phyloP scores from a whole-genome alignment of 306 rosid genomes.

The Prunus fruticosa region DNA sequence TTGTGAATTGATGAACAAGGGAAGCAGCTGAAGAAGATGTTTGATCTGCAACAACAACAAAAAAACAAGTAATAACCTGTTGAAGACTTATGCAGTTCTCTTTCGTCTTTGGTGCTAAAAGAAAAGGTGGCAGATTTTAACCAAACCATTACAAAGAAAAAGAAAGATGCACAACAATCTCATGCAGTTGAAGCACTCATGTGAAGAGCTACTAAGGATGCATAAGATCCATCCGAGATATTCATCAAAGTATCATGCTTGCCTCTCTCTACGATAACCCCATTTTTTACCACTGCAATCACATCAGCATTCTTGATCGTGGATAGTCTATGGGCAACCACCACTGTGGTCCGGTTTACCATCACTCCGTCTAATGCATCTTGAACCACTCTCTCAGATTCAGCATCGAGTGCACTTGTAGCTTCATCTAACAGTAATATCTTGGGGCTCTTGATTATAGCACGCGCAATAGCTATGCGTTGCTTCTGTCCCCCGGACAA shows the following conservation, averaged over 20 bases:
- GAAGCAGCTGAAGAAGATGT: slow-evolving; percentile 39
- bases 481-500: slow-evolving; percentile 87
- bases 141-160: no score
- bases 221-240: slow-evolving; percentile 64
- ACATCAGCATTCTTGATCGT: slow-evolving; percentile 82
- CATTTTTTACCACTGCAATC: slow-evolving; percentile 84
- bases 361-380: slow-evolving; percentile 80
- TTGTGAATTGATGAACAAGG: slow-evolving; percentile 46
- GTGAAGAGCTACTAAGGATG: slow-evolving; percentile 79
- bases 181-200: slow-evolving; percentile 47
- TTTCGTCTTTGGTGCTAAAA: background rate
- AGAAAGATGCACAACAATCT: background rate
- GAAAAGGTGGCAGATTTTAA: no score
- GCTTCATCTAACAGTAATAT: slow-evolving; percentile 79
- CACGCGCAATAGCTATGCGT: slow-evolving; percentile 82
- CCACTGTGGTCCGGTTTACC: slow-evolving; percentile 75
- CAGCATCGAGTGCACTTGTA: slow-evolving; percentile 86
- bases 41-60: slow-evolving; percentile 31
- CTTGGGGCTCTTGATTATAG: slow-evolving; percentile 77
- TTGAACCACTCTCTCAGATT: slow-evolving; percentile 86
- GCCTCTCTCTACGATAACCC: slow-evolving; percentile 84
- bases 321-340: slow-evolving; percentile 78
- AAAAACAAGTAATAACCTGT: slow-evolving; percentile 9
- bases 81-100: background rate
- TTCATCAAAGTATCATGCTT: slow-evolving; percentile 63